Evolutionary conservation across 164 flowering plant species (phyloP).

Genomic region (Taxillus chinensis): DNA sequence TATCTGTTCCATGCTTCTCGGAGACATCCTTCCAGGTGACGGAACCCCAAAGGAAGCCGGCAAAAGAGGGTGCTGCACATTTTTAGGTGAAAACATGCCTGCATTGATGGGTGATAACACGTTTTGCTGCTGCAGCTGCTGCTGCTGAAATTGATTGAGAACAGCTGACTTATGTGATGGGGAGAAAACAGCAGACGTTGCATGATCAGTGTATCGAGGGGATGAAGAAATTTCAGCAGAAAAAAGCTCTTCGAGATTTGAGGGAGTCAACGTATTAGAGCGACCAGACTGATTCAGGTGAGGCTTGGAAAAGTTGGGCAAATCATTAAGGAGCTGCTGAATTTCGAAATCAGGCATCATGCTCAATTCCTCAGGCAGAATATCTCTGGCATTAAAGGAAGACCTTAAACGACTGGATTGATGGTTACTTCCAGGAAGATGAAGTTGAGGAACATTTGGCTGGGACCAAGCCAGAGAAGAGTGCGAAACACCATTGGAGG

Average conservation of each 20-base stretch:
- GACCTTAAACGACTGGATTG: conserved; percentile 38
- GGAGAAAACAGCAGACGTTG: conserved; percentile 9
- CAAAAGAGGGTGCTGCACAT: not conserved
- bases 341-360: conserved; percentile 14
- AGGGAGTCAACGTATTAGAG: conserved; percentile 11
- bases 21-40: conserved; percentile 5
- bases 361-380: conserved; percentile 19
- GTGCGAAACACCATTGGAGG: conserved; percentile 19
- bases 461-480: conserved; percentile 33
- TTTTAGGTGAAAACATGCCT: conserved; percentile 1
- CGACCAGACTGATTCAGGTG: conserved; percentile 7
- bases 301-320: conserved; percentile 15
- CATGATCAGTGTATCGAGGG: conserved; percentile 12
- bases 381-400: conserved; percentile 34
- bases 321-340: conserved; percentile 19
- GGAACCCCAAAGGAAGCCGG: not conserved
- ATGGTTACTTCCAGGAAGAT: conserved; percentile 28
- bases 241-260: conserved; percentile 13
- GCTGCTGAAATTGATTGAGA: conserved; percentile 13
- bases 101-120: conserved; percentile 16
- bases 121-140: conserved; percentile 9
- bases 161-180: conserved; percentile 12
- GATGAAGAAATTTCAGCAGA: conserved; percentile 12
- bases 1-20: conserved; percentile 6
- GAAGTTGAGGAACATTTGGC: conserved; percentile 26